Evolutionary conservation across 2,329 filamentous ascomycete species (phyloP).

Genomic region (Alternaria infectoria): DNA sequence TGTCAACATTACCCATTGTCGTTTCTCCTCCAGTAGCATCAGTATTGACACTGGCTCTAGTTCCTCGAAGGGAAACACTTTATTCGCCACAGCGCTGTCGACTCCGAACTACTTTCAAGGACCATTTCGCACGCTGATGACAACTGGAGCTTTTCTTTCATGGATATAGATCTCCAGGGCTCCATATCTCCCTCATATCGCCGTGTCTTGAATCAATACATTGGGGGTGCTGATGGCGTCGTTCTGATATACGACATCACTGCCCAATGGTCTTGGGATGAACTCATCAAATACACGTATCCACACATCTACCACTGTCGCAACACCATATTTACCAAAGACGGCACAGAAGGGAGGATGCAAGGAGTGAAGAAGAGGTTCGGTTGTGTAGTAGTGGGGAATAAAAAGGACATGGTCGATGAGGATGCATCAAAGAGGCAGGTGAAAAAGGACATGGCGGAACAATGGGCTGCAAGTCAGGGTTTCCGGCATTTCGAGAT

Average conservation of each 20-base stretch:
- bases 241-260: slow-evolving; percentile 42
- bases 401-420: slow-evolving; percentile 28
- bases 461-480: slow-evolving; percentile 33
- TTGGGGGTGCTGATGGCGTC: slow-evolving; percentile 27
- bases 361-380: slow-evolving; percentile 20
- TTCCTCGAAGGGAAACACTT: slow-evolving; percentile 15
- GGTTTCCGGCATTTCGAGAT: slow-evolving; percentile 30
- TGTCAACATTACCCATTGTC: not conserved
- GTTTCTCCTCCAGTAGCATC: not conserved
- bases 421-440: slow-evolving; percentile 5
- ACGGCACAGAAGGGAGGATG: not conserved
- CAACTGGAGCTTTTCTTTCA: slow-evolving; percentile 11
- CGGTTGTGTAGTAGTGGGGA: slow-evolving; percentile 38
- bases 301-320: slow-evolving; percentile 20
- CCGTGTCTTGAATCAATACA: not conserved
- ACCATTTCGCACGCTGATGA: slow-evolving; percentile 15
- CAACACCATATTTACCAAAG: not conserved
- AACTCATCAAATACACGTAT: slow-evolving; percentile 26
- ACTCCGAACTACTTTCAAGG: slow-evolving; percentile 9
- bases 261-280: slow-evolving; percentile 23
- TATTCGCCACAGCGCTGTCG: slow-evolving; percentile 5
- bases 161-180: slow-evolving; percentile 29
- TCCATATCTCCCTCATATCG: slow-evolving; percentile 9
- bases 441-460: slow-evolving; percentile 23
- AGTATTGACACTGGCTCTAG: not conserved